Conservation (phyloP, 2,329 filamentous ascomycete genomes). For the Trichoderma polysporum region DNA sequence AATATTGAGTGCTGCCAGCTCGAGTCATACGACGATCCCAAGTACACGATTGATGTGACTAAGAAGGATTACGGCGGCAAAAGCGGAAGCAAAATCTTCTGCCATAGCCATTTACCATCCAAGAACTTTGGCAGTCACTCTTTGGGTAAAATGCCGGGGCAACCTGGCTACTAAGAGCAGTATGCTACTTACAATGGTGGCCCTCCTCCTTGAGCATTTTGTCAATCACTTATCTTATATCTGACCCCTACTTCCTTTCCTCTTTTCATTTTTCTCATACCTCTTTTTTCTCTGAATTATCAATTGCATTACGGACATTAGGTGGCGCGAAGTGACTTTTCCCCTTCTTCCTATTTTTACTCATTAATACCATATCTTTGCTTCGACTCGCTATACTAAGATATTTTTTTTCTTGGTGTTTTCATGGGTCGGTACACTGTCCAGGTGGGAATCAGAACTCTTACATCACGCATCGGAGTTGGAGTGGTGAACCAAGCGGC, state of each 20-base stretch:
- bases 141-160: slow-evolving; percentile 56
- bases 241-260: neutral
- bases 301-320: neutral
- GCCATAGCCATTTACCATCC: slow-evolving; percentile 57
- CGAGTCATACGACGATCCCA: slow-evolving; percentile 66
- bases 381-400: neutral
- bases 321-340: neutral
- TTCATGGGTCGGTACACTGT: neutral
- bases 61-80: slow-evolving; percentile 51
- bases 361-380: neutral
- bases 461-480: neutral
- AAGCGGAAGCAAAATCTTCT: slow-evolving; percentile 51
- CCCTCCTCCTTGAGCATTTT: neutral
- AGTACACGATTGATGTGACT: slow-evolving; percentile 60
- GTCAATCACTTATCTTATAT: neutral
- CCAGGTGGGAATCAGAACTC: neutral
- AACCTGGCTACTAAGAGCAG: slow-evolving; percentile 50
- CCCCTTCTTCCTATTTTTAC: neutral
- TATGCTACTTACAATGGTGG: neutral
- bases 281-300: neutral
- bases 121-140: slow-evolving; percentile 48
- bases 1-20: slow-evolving; percentile 76
- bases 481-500: neutral
- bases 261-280: neutral
- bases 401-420: neutral